Percentiles rank a stretch among this genome's conserved stretches.
These are phyloP conservation scores for Cupressus sempervirens DNA, from an alignment of 75 land plant genomes.

Conservation along the genomic window DNA sequence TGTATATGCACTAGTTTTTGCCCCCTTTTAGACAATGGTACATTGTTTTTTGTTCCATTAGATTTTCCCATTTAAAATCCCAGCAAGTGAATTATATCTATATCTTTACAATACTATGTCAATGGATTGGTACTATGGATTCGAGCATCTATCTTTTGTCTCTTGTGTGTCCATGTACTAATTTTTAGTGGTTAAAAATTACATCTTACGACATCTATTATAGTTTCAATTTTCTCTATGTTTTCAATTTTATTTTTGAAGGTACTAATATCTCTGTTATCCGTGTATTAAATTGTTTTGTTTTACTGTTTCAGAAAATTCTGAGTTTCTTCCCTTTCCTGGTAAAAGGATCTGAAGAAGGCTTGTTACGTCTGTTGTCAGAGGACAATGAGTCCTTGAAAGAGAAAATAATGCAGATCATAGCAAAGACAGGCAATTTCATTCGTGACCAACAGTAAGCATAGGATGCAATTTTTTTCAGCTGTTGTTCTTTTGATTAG, in stretches of 20 bases:
- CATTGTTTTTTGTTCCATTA: too few relatives aligned
- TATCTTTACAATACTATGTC: too few relatives aligned
- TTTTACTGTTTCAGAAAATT: slow-evolving; percentile 41
- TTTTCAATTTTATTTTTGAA: background rate
- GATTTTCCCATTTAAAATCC: too few relatives aligned
- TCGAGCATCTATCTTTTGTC: background rate
- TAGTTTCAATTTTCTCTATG: background rate
- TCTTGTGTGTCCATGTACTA: background rate
- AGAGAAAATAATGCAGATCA: slow-evolving; percentile 53
- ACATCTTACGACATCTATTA: background rate
- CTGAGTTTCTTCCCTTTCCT: slow-evolving; percentile 56
- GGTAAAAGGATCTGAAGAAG: slow-evolving; percentile 54
- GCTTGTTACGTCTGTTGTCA: slow-evolving; percentile 36
- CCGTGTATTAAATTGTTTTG: background rate
- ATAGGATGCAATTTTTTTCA: background rate
- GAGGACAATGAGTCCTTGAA: slow-evolving; percentile 36
- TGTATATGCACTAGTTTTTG: too few relatives aligned
- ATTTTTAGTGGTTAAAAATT: background rate
- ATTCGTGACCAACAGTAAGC: slow-evolving; percentile 47
- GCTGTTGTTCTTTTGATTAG: background rate
- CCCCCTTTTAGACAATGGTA: too few relatives aligned
- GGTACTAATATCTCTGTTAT: too few relatives aligned
- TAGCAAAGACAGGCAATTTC: slow-evolving; percentile 58
- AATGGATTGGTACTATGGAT: background rate
- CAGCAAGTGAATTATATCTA: too few relatives aligned